phyloP scores from a whole-genome alignment of 202 grass and related monocot genomes.

The Setaria italica region DNA sequence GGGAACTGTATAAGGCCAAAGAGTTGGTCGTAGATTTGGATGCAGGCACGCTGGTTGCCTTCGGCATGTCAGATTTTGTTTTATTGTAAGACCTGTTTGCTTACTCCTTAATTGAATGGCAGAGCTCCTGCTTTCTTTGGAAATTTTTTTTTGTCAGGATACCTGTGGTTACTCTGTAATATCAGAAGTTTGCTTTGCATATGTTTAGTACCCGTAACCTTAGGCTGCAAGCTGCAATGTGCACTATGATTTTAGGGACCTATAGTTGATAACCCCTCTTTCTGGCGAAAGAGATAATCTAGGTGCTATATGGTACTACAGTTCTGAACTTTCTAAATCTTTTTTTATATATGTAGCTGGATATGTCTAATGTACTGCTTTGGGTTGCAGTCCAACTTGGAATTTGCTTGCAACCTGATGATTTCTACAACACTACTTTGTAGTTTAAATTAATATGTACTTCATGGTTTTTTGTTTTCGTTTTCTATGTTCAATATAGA shows the following conservation, averaged over 20 bases:
- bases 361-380: neutral
- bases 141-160: neutral
- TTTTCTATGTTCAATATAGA: neutral
- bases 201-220: neutral
- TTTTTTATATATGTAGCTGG: conserved; percentile 17
- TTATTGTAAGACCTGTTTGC: neutral
- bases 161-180: neutral
- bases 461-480: neutral
- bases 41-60: neutral
- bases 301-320: neutral
- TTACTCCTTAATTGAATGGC: neutral
- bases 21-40: neutral
- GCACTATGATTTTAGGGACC: neutral
- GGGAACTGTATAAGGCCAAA: neutral
- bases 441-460: neutral
- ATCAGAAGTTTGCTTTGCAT: neutral
- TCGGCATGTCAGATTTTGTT: neutral
- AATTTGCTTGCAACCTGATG: neutral
- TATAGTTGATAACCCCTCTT: neutral
- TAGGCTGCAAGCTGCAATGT: neutral
- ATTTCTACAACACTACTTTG: neutral
- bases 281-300: neutral
- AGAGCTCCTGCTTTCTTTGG: neutral
- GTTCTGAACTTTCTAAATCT: neutral
- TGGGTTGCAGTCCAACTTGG: no score